Percentiles rank a stretch among this genome's conserved stretches.
phyloP scores from a whole-genome alignment of 345 rosid genomes.

The Citrus cavaleriei region DNA sequence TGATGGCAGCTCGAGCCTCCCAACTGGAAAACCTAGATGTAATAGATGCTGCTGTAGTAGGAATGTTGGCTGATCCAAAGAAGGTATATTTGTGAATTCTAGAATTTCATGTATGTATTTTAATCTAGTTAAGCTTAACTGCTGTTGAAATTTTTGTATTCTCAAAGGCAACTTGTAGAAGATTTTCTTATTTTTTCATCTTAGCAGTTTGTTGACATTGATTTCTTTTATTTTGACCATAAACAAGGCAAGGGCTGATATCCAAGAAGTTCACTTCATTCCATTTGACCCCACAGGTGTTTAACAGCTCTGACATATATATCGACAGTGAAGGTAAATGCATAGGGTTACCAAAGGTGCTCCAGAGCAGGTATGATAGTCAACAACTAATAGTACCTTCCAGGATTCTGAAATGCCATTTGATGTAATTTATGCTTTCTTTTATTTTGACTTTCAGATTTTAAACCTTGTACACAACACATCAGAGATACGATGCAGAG shows the following conservation, averaged over 20 bases:
- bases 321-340: conserved; percentile 46
- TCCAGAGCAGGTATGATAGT: conserved; percentile 49
- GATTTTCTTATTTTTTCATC: neutral
- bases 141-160: neutral
- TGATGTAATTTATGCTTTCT: neutral
- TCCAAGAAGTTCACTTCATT: conserved; percentile 61
- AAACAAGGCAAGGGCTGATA: conserved; percentile 46
- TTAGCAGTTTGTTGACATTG: neutral
- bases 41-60: conserved; percentile 58
- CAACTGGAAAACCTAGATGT: conserved; percentile 63
- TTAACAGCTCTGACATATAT: conserved; percentile 61
- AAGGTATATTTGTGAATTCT: conserved; percentile 26
- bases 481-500: conserved; percentile 53
- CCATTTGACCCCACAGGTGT: conserved; percentile 65
- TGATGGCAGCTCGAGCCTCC: conserved; percentile 68
- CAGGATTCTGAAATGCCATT: neutral
- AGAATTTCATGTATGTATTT: too few species aligned
- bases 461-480: conserved; percentile 45
- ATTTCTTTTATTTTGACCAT: conserved; percentile 6
- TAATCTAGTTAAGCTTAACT: neutral
- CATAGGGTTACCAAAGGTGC: conserved; percentile 69
- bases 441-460: conserved; percentile 30
- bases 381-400: neutral
- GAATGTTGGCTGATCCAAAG: conserved; percentile 61
- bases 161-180: neutral